These are phyloP conservation scores for Cercophora scortea DNA, from an alignment of 495 filamentous ascomycete species.

Conservation along the genomic window DNA sequence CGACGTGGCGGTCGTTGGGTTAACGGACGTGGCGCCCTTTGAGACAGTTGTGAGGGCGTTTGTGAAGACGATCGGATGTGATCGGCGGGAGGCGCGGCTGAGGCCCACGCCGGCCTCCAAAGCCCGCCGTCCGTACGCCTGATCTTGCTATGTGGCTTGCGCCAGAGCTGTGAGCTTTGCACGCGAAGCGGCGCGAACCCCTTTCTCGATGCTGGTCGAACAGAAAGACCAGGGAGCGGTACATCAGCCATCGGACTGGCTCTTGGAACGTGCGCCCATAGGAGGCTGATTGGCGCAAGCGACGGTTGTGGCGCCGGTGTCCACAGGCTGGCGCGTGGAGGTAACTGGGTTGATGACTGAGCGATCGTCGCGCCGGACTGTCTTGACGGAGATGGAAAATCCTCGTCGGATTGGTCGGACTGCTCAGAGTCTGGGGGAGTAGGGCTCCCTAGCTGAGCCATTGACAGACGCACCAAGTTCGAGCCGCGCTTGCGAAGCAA, in stretches of 20 bases:
- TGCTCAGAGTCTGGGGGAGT: slow-evolving; percentile 41
- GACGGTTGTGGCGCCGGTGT: neutral
- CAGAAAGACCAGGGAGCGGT: slow-evolving; percentile 18
- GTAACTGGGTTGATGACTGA: neutral
- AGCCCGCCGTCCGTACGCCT: slow-evolving; percentile 19
- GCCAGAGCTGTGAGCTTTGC: slow-evolving; percentile 32
- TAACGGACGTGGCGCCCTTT: slow-evolving; percentile 26
- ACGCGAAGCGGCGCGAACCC: slow-evolving; percentile 22
- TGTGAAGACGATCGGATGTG: slow-evolving; percentile 17
- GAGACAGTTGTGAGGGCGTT: slow-evolving; percentile 11
- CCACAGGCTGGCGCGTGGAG: slow-evolving; percentile 14
- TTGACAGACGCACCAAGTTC: slow-evolving; percentile 31
- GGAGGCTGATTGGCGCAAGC: neutral
- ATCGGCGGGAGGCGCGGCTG: slow-evolving; percentile 30
- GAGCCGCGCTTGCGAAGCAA: slow-evolving; percentile 27
- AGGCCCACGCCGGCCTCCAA: slow-evolving; percentile 27
- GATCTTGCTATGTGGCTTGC: slow-evolving; percentile 21
- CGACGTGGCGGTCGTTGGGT: slow-evolving; percentile 41
- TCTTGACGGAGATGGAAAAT: slow-evolving; percentile 3
- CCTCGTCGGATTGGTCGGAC: slow-evolving; percentile 23
- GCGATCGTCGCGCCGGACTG: neutral
- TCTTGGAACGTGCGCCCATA: slow-evolving; percentile 10
- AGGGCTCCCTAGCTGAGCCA: slow-evolving; percentile 36
- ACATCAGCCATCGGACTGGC: slow-evolving; percentile 2
- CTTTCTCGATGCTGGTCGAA: slow-evolving; percentile 27